A percentile compares a stretch with the other conserved stretches of the same genome.
Conservation (phyloP, 495 filamentous ascomycete species). For the Elaphomyces granulatus region DNA sequence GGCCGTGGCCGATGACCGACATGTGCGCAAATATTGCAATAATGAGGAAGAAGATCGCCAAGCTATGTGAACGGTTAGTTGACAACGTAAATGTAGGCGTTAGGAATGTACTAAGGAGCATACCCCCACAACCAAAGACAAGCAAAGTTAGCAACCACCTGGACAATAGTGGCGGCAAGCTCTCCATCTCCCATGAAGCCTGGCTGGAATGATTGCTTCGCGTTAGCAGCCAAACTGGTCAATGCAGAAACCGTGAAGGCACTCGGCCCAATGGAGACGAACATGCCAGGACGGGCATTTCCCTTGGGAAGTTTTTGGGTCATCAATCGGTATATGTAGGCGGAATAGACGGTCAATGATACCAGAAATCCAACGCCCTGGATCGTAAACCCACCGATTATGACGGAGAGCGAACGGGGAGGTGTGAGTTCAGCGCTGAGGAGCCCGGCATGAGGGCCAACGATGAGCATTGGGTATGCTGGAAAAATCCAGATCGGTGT, state of each 20-base stretch:
- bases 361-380: constrained; percentile 81
- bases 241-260: constrained; percentile 67
- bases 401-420: constrained; percentile 42
- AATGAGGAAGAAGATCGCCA: constrained; percentile 79
- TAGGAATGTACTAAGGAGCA: constrained; percentile 12
- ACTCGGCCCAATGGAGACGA: constrained; percentile 66
- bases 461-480: constrained; percentile 70
- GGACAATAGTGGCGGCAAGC: constrained; percentile 39
- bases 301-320: constrained; percentile 77
- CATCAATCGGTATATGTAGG: constrained; percentile 82
- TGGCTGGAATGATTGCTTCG: constrained; percentile 29
- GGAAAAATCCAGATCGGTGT: constrained; percentile 90
- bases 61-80: too few relatives aligned
- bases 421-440: constrained; percentile 38
- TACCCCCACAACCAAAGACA: constrained; percentile 77
- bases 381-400: constrained; percentile 54
- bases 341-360: constrained; percentile 70
- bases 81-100: too few relatives aligned
- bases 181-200: constrained; percentile 47
- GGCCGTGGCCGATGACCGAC: constrained; percentile 26
- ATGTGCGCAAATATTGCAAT: constrained; percentile 61
- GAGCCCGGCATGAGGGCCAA: constrained; percentile 58
- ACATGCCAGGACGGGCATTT: constrained; percentile 65
- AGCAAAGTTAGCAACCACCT: constrained; percentile 41
- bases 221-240: constrained; percentile 39